Conservation (phyloP, 805 yeast species). For the Candida railenensis region DNA sequence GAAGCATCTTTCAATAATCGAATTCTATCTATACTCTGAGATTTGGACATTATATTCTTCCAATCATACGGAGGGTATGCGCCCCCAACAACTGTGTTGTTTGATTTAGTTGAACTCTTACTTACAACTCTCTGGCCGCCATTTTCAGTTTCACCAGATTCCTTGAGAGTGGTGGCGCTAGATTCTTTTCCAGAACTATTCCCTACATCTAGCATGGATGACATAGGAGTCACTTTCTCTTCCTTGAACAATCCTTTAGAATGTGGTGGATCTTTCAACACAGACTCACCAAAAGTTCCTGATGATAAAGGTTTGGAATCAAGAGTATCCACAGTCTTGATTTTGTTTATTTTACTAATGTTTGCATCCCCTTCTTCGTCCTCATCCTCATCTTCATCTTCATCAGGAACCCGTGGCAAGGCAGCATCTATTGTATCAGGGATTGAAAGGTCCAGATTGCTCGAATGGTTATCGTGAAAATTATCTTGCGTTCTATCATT, state of each 20-base stretch:
- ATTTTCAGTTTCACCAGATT: background rate
- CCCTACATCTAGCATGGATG: slow-evolving; percentile 10
- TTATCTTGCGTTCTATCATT: background rate
- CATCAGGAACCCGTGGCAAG: slow-evolving; percentile 35
- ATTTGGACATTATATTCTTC: slow-evolving; percentile 38
- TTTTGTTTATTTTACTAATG: slow-evolving; percentile 2
- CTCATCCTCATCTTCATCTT: slow-evolving; percentile 17
- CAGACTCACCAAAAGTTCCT: slow-evolving; percentile 20
- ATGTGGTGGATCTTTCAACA: slow-evolving; percentile 22
- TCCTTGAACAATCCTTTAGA: slow-evolving; percentile 23
- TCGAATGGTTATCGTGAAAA: slow-evolving; percentile 16
- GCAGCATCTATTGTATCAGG: slow-evolving; percentile 41
- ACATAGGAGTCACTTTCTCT: slow-evolving; percentile 22
- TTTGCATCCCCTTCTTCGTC: background rate
- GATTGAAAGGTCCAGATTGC: slow-evolving; percentile 30
- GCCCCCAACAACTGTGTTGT: background rate
- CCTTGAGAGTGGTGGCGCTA: background rate
- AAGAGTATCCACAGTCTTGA: slow-evolving; percentile 7
- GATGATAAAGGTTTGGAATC: slow-evolving; percentile 3
- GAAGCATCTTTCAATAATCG: slow-evolving; percentile 42
- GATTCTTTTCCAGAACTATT: background rate
- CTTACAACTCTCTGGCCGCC: background rate
- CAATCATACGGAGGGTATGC: slow-evolving; percentile 38
- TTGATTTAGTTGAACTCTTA: background rate
- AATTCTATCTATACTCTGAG: slow-evolving; percentile 43